phyloP scores from a whole-genome alignment of 2,329 filamentous ascomycete genomes.

The Trichophyton simii region DNA sequence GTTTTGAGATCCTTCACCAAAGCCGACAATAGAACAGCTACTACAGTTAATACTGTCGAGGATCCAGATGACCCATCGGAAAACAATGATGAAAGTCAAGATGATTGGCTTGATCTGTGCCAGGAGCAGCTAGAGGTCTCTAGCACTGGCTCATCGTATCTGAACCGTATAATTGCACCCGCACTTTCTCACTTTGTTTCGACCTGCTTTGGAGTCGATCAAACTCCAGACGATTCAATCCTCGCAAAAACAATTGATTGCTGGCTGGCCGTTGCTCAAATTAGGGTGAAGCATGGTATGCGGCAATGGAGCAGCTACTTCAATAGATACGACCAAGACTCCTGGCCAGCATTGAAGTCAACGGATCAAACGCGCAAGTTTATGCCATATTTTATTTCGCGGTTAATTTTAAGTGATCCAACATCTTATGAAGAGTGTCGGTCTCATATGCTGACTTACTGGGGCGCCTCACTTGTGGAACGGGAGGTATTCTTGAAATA shows the following conservation, averaged over 20 bases:
- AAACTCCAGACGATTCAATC: conserved; percentile 41
- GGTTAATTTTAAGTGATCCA: conserved; percentile 32
- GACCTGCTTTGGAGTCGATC: conserved; percentile 49
- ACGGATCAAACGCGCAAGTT: conserved; percentile 39
- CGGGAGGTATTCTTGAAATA: conserved; percentile 49
- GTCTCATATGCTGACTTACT: conserved; percentile 39
- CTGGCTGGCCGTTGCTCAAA: conserved; percentile 41
- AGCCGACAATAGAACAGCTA: conserved; percentile 18
- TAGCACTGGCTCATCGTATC: conserved; percentile 20
- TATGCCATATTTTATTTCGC: conserved; percentile 34
- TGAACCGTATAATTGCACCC: conserved; percentile 36
- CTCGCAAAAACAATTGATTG: conserved; percentile 41
- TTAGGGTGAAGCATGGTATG: conserved; percentile 34
- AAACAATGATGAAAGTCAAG: conserved; percentile 49
- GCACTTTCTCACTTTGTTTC: conserved; percentile 44
- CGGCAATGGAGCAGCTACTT: conserved; percentile 46
- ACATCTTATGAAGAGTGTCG: conserved; percentile 35
- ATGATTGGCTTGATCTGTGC: conserved; percentile 46
- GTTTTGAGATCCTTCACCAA: conserved; percentile 33
- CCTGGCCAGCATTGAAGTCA: conserved; percentile 35
- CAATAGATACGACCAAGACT: conserved; percentile 40
- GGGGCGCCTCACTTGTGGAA: conserved; percentile 46
- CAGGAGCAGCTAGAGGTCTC: conserved; percentile 26
- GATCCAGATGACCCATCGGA: conserved; percentile 18
- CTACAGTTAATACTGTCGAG: conserved; percentile 14